Conservation (phyloP, 139 green algal species). For the Ettlia oleoabundans region DNA sequence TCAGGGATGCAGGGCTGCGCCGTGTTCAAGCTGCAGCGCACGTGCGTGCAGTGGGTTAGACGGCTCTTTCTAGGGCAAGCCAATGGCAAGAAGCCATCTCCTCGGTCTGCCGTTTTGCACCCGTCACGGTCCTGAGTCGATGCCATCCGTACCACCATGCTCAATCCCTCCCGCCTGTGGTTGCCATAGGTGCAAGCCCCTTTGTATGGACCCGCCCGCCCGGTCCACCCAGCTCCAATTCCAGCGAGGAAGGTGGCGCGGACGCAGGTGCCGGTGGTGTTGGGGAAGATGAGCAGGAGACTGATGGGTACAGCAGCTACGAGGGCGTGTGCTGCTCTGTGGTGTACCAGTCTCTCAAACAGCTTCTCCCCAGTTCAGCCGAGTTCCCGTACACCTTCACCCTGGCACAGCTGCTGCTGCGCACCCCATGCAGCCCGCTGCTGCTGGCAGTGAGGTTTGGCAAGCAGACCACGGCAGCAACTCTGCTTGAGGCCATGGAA, state of each 20-base stretch:
- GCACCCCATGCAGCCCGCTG: slow-evolving; percentile 15
- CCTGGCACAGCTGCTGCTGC: slow-evolving; percentile 31
- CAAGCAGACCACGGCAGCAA: neutral
- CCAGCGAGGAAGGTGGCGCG: too few relatives aligned
- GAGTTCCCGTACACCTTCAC: slow-evolving; percentile 4
- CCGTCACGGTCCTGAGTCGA: too few relatives aligned
- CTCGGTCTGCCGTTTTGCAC: too few relatives aligned
- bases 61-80: too few relatives aligned
- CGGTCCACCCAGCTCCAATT: too few relatives aligned
- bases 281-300: neutral
- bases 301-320: neutral
- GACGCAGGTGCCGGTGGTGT: neutral
- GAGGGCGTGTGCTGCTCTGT: neutral
- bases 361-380: neutral
- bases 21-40: too few relatives aligned
- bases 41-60: too few relatives aligned
- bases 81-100: too few relatives aligned
- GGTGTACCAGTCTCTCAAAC: slow-evolving; percentile 8
- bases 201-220: neutral
- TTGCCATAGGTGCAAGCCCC: neutral
- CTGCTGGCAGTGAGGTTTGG: slow-evolving; percentile 24
- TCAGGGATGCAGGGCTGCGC: too few relatives aligned
- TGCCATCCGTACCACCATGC: too few relatives aligned
- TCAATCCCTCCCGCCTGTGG: neutral
- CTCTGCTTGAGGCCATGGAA: slow-evolving; percentile 7